Evolutionary conservation across 225 moss, liverwort and hornwort species (phyloP).

Genomic region (Bryoerythrophyllum caledonicum): DNA sequence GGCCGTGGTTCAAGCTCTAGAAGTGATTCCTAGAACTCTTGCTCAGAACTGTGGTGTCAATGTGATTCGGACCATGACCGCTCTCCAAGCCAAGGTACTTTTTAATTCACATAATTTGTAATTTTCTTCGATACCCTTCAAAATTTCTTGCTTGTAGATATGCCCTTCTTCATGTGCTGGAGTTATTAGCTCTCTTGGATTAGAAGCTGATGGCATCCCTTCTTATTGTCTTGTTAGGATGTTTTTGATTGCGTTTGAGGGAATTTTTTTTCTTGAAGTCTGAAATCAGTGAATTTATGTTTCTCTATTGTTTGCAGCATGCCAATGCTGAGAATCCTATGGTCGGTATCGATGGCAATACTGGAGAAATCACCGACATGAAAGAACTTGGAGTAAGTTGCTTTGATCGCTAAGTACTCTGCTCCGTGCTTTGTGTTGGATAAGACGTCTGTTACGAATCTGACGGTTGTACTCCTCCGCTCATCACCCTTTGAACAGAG

Average conservation of each 20-base stretch:
- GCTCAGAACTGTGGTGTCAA: constrained; percentile 89
- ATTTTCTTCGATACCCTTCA: background rate
- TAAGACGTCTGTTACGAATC: background rate
- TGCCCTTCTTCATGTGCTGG: background rate
- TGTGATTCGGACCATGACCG: constrained; percentile 85
- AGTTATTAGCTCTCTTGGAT: background rate
- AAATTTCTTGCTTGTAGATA: background rate
- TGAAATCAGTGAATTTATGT: background rate
- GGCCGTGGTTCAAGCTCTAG: constrained; percentile 86
- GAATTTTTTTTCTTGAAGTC: background rate
- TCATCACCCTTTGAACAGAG: background rate
- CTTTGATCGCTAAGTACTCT: background rate
- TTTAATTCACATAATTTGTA: background rate
- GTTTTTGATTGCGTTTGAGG: background rate
- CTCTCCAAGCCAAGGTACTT: constrained; percentile 78
- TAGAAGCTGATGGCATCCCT: background rate
- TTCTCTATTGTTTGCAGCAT: constrained; percentile 49
- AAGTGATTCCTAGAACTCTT: constrained; percentile 87
- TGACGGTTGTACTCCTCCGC: background rate
- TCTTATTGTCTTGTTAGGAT: background rate
- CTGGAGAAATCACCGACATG: constrained; percentile 82
- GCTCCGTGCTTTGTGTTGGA: background rate
- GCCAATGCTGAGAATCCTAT: constrained; percentile 73
- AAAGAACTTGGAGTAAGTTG: constrained; percentile 68
- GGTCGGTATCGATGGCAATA: constrained; percentile 82